phyloP scores from a whole-genome alignment of 108 stramenopile species.

The Bacterosira constricta region DNA sequence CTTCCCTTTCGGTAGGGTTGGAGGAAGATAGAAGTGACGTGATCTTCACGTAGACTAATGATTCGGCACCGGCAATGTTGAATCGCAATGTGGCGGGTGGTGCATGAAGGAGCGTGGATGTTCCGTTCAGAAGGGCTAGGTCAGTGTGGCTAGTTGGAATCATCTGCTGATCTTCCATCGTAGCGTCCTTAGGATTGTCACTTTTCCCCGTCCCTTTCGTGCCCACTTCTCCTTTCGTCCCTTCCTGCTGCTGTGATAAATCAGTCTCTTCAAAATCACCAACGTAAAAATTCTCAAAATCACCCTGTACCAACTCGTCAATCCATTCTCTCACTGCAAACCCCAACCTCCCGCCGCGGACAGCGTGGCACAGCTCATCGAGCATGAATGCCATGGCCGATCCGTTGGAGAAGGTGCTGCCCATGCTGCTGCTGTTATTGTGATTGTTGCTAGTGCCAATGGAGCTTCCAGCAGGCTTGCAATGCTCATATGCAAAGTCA shows the following conservation, averaged over 20 bases:
- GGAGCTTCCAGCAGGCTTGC: conserved; percentile 25
- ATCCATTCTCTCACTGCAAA: conserved; percentile 29
- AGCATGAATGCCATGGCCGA: conserved; percentile 47
- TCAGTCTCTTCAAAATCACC: conserved; percentile 46
- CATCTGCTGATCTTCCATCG: background rate
- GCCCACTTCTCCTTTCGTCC: conserved; percentile 12
- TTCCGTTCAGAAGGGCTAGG: conserved; percentile 36
- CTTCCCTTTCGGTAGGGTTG: conserved; percentile 8
- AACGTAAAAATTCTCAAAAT: conserved; percentile 44
- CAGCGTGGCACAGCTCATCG: conserved; percentile 50
- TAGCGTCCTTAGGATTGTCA: background rate
- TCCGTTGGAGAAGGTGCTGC: conserved; percentile 12
- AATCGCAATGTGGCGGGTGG: conserved; percentile 48
- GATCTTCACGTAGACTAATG: conserved; percentile 41
- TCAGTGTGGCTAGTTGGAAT: conserved; percentile 24
- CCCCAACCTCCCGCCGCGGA: conserved; percentile 47
- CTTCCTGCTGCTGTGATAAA: background rate
- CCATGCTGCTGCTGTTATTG: background rate
- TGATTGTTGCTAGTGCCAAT: background rate
- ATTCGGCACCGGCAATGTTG: conserved; percentile 19
- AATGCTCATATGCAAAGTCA: conserved; percentile 32
- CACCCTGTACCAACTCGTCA: conserved; percentile 25
- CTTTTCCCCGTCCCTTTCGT: too few species aligned
- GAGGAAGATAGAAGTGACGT: conserved; percentile 34
- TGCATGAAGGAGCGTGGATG: conserved; percentile 5